Evolutionary conservation across 495 filamentous ascomycete species (phyloP).

Genomic region (Talaromyces ruber): DNA sequence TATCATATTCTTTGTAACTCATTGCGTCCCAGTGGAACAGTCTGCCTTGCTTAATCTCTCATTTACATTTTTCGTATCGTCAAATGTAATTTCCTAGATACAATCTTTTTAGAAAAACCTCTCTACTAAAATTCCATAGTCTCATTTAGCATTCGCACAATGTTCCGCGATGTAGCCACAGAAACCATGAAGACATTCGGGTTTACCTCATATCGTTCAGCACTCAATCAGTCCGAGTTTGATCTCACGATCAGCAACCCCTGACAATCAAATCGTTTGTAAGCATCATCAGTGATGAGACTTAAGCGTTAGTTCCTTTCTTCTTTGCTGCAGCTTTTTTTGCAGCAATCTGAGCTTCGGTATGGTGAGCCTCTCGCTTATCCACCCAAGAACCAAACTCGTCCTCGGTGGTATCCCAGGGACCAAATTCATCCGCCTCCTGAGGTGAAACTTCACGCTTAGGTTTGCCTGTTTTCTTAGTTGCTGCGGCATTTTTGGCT

Average conservation of each 20-base stretch:
- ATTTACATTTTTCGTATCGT: too few species aligned
- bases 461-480: not conserved
- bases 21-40: too few species aligned
- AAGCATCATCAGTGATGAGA: not conserved
- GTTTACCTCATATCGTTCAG: too few species aligned
- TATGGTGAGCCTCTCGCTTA: not conserved
- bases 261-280: too few species aligned
- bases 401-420: constrained; percentile 1
- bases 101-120: too few species aligned
- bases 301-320: not conserved
- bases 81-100: too few species aligned
- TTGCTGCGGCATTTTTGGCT: not conserved
- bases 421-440: not conserved
- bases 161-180: too few species aligned
- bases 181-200: not conserved
- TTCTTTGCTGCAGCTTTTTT: constrained; percentile 1
- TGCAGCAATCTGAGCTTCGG: constrained; percentile 2
- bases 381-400: constrained; percentile 4
- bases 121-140: not conserved
- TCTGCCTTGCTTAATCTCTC: too few species aligned
- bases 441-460: not conserved
- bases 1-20: too few species aligned
- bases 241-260: too few species aligned
- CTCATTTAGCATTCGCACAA: too few species aligned
- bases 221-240: not conserved